A percentile compares a stretch with the other conserved stretches of the same genome.
Evolutionary conservation across 2,329 filamentous ascomycete species (phyloP).

Genomic region (Coleophoma cylindrospora): DNA sequence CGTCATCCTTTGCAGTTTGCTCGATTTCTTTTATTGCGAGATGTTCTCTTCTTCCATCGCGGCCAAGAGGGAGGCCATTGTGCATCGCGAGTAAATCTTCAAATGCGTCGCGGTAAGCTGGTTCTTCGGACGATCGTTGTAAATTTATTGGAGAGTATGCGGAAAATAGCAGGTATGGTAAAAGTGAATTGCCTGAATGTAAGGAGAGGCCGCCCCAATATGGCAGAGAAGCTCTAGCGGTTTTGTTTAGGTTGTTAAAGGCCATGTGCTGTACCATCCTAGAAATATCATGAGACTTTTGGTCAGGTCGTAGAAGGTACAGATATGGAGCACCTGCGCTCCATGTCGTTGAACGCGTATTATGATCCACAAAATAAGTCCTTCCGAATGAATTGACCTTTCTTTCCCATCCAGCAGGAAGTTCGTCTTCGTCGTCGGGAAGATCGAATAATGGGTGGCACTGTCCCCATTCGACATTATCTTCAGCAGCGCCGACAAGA

Average conservation of each 20-base stretch:
- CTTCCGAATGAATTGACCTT: constrained; percentile 86
- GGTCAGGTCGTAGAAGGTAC: constrained; percentile 1
- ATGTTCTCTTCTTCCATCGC: too few relatives aligned
- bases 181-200: constrained; percentile 18
- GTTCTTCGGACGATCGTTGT: constrained; percentile 3
- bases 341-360: constrained; percentile 93
- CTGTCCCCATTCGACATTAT: constrained; percentile 67
- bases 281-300: constrained; percentile 6
- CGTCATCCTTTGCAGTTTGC: neutral
- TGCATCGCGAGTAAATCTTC: constrained; percentile 22
- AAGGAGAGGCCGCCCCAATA: neutral
- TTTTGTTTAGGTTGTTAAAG: constrained; percentile 13
- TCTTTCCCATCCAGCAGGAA: constrained; percentile 92
- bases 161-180: constrained; percentile 27
- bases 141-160: constrained; percentile 25
- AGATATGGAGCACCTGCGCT: constrained; percentile 1
- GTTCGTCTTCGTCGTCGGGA: constrained; percentile 49
- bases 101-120: constrained; percentile 24
- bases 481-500: constrained; percentile 6
- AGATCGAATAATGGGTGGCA: constrained; percentile 48
- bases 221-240: neutral
- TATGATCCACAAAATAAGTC: constrained; percentile 93
- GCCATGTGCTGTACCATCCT: constrained; percentile 9
- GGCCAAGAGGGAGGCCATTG: neutral
- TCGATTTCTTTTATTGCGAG: too few relatives aligned